These are phyloP conservation scores for Scedosporium aurantiacum DNA, from an alignment of 2,329 filamentous ascomycete genomes.

Conservation along the genomic window DNA sequence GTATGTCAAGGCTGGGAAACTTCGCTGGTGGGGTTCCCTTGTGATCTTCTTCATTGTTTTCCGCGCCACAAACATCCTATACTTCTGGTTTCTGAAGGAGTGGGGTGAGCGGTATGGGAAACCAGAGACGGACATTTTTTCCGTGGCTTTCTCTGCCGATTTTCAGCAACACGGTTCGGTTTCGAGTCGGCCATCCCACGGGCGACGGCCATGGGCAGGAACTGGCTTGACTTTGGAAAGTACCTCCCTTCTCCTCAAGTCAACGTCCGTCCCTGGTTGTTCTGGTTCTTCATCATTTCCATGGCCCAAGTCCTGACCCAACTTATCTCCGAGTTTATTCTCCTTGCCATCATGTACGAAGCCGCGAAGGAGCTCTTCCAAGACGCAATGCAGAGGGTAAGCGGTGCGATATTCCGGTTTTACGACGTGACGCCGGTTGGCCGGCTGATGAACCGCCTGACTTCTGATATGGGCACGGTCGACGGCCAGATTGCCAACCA, in stretches of 20 bases:
- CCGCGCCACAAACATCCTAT: conserved; percentile 51
- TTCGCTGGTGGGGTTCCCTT: conserved; percentile 60
- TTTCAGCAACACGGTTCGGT: neutral
- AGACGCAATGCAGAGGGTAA: conserved; percentile 61
- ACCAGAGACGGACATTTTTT: conserved; percentile 8
- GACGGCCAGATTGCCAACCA: conserved; percentile 75
- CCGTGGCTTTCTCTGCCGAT: neutral
- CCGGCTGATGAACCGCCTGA: conserved; percentile 83
- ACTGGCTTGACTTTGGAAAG: conserved; percentile 3
- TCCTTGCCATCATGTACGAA: conserved; percentile 68
- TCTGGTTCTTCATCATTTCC: conserved; percentile 58
- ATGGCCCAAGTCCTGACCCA: conserved; percentile 47
- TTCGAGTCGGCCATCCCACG: neutral
- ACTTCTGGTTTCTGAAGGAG: conserved; percentile 73
- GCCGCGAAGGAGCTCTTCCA: conserved; percentile 68
- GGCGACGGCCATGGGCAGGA: neutral
- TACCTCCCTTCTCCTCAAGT: conserved; percentile 35
- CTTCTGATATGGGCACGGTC: conserved; percentile 79
- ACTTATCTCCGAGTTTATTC: conserved; percentile 51
- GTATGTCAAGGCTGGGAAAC: conserved; percentile 71
- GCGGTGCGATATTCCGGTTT: conserved; percentile 74
- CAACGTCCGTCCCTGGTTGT: conserved; percentile 64
- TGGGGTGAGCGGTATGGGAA: conserved; percentile 67
- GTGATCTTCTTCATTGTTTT: conserved; percentile 52
- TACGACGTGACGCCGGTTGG: conserved; percentile 86